Conservation (phyloP, 345 rosid species). For the Eucalyptus curtisii region DNA sequence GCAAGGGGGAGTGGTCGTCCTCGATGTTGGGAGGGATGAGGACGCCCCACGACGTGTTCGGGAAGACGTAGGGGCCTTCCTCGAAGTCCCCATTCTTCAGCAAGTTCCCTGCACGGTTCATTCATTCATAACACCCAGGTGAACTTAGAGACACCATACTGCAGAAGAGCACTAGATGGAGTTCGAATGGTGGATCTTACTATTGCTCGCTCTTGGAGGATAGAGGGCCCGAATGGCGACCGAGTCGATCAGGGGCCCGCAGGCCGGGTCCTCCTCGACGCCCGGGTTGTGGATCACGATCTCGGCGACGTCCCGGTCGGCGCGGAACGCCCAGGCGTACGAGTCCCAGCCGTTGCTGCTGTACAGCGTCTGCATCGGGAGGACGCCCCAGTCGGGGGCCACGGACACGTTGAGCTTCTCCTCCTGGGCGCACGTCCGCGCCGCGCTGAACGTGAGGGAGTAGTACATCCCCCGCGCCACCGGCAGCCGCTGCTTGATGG, state of each 20-base stretch:
- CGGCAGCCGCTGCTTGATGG: conserved; percentile 47
- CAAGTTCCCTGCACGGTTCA: conserved; percentile 34
- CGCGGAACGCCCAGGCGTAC: conserved; percentile 63
- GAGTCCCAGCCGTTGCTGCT: conserved; percentile 78
- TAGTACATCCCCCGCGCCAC: conserved; percentile 42
- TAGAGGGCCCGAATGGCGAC: conserved; percentile 48
- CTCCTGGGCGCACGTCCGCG: conserved; percentile 86
- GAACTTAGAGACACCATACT: background rate
- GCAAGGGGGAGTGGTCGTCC: conserved; percentile 70
- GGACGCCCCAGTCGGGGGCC: conserved; percentile 54
- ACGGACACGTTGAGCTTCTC: conserved; percentile 63
- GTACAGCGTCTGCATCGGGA: conserved; percentile 72
- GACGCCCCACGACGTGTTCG: conserved; percentile 67
- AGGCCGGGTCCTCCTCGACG: conserved; percentile 75
- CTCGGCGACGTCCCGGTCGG: conserved; percentile 22
- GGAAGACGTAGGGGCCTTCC: conserved; percentile 71
- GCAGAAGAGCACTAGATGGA: background rate
- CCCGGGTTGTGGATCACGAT: conserved; percentile 74
- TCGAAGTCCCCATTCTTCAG: conserved; percentile 68
- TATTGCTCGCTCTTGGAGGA: conserved; percentile 43
- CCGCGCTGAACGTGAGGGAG: conserved; percentile 71
- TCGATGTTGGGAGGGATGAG: conserved; percentile 69
- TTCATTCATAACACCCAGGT: background rate
- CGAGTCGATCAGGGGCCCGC: conserved; percentile 77
- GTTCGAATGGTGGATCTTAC: conserved; percentile 10